Percentiles rank a stretch among this genome's conserved stretches.
Evolutionary conservation across 202 grass and related monocot species (phyloP).

Genomic region (Bolboschoenoplectus hybrid): DNA sequence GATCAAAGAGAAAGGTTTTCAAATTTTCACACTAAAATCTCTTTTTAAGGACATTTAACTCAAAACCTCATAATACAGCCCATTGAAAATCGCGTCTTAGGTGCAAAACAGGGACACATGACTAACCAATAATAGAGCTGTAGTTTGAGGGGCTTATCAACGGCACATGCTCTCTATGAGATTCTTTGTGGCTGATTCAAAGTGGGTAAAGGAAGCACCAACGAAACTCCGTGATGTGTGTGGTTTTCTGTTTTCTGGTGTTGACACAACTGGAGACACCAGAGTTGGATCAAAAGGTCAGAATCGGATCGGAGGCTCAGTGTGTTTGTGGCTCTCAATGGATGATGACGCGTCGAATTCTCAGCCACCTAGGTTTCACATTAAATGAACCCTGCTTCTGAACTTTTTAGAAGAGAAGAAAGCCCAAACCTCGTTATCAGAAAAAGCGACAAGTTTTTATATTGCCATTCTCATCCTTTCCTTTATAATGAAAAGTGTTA

Average conservation of each 20-base stretch:
- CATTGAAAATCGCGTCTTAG: no score
- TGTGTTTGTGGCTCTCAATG: neutral
- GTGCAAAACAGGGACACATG: no score
- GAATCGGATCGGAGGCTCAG: constrained; percentile 10
- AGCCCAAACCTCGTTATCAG: neutral
- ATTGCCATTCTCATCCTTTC: neutral
- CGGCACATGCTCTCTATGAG: no score
- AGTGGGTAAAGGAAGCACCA: no score
- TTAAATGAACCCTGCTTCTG: neutral
- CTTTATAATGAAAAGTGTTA: no score
- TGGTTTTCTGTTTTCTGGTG: neutral
- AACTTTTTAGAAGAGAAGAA: neutral
- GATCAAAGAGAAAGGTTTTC: no score
- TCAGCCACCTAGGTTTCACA: neutral
- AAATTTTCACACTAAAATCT: no score
- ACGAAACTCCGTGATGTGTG: neutral
- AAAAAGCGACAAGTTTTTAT: neutral
- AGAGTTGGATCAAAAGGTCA: neutral
- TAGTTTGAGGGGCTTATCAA: no score
- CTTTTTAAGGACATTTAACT: no score
- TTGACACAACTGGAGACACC: neutral
- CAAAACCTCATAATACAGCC: no score
- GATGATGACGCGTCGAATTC: neutral
- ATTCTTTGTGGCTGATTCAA: no score
- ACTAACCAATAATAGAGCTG: no score